Conservation (phyloP, 805 yeast species). For the Maudiozyma turicensis region DNA sequence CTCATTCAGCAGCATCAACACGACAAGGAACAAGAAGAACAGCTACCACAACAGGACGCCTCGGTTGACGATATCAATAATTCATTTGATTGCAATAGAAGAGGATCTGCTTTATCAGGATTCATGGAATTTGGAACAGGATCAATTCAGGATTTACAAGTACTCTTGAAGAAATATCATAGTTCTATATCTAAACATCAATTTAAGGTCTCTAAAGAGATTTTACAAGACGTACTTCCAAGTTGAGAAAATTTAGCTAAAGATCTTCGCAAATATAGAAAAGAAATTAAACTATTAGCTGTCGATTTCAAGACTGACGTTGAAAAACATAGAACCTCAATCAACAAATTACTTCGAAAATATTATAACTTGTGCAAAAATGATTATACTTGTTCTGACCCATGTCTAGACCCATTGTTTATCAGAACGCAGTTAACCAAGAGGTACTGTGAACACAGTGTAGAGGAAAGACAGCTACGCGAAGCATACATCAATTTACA, state of each 20-base stretch:
- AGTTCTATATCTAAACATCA: slow-evolving; percentile 46
- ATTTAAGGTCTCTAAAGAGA: slow-evolving; percentile 41
- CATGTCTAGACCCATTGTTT: slow-evolving; percentile 49
- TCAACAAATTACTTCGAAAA: slow-evolving; percentile 45
- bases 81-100: background rate
- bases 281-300: slow-evolving; percentile 63
- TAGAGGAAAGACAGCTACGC: slow-evolving; percentile 53
- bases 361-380: slow-evolving; percentile 33
- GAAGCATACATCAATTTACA: slow-evolving; percentile 58
- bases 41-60: background rate
- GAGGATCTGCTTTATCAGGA: slow-evolving; percentile 27
- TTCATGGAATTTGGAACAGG: slow-evolving; percentile 67
- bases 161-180: slow-evolving; percentile 53
- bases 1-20: slow-evolving; percentile 7
- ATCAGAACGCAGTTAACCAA: slow-evolving; percentile 48
- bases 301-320: slow-evolving; percentile 51
- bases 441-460: slow-evolving; percentile 48
- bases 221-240: slow-evolving; percentile 44
- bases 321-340: slow-evolving; percentile 47
- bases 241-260: slow-evolving; percentile 48
- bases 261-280: slow-evolving; percentile 62
- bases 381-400: slow-evolving; percentile 19
- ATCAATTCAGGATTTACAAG: slow-evolving; percentile 69
- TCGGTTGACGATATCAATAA: background rate
- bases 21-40: background rate